Conservation (phyloP, 257 asterid genomes). For the Lithospermum erythrorhizon region DNA sequence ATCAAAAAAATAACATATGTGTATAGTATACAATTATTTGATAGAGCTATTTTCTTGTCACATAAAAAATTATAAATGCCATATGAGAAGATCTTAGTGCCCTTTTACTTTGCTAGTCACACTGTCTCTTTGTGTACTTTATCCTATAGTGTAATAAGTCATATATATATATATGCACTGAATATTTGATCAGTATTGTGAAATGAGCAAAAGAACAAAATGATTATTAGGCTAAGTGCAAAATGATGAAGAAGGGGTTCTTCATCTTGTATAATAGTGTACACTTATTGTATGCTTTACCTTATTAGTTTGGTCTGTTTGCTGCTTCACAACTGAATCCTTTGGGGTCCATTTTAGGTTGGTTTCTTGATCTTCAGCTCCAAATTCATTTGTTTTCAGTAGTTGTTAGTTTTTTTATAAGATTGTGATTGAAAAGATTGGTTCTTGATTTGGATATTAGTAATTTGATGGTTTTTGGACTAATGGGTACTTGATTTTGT, state of each 20-base stretch:
- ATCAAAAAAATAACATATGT: too few relatives aligned
- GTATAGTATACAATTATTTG: too few relatives aligned
- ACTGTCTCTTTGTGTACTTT: neutral
- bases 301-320: constrained; percentile 29
- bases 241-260: constrained; percentile 2
- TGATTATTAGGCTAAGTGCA: constrained; percentile 1
- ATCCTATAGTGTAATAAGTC: neutral
- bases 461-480: neutral
- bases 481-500: constrained; percentile 1
- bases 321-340: constrained; percentile 37
- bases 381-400: neutral
- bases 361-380: constrained; percentile 9
- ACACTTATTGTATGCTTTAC: constrained; percentile 27
- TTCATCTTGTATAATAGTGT: constrained; percentile 1
- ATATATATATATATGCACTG: too few relatives aligned
- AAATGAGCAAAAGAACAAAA: constrained; percentile 8
- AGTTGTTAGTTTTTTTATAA: neutral
- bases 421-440: neutral
- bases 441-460: neutral
- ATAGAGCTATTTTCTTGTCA: neutral
- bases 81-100: constrained; percentile 20
- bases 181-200: neutral
- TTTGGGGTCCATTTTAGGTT: constrained; percentile 46
- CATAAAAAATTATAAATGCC: constrained; percentile 6
- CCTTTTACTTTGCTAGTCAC: neutral